These are phyloP conservation scores for Kluyveromyces marxianus DNA, from an alignment of 1,139 yeast genomes.

Conservation along the genomic window DNA sequence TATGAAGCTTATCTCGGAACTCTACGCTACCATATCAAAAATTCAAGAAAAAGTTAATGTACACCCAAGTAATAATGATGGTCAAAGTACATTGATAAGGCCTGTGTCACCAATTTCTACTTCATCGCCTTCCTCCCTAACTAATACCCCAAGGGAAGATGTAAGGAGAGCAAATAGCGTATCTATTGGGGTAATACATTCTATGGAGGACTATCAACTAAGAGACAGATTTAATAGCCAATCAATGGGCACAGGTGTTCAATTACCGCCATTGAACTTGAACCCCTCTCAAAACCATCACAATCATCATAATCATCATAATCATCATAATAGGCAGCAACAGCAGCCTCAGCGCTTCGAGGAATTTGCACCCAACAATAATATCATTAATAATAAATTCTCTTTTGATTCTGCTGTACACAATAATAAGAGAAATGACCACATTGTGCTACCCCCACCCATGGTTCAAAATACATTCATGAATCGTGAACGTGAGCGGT, in stretches of 20 bases:
- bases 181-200: constrained; percentile 1
- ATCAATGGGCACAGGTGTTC: neutral
- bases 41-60: constrained; percentile 1
- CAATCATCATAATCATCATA: neutral
- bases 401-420: neutral
- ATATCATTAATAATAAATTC: neutral
- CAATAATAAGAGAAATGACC: neutral
- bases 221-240: neutral
- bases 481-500: neutral
- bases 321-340: no score
- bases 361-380: neutral
- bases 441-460: constrained; percentile 4
- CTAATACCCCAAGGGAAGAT: neutral
- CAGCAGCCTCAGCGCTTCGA: neutral
- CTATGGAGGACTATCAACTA: neutral
- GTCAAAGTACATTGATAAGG: neutral
- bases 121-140: neutral
- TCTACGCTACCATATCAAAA: neutral
- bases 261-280: neutral
- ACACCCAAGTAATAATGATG: neutral
- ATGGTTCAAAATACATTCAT: neutral
- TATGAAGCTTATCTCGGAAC: neutral
- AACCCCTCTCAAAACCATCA: neutral
- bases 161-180: neutral
- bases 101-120: constrained; percentile 4